phyloP scores from a whole-genome alignment of 1,139 yeast genomes.

The Kodamaea arcana region DNA sequence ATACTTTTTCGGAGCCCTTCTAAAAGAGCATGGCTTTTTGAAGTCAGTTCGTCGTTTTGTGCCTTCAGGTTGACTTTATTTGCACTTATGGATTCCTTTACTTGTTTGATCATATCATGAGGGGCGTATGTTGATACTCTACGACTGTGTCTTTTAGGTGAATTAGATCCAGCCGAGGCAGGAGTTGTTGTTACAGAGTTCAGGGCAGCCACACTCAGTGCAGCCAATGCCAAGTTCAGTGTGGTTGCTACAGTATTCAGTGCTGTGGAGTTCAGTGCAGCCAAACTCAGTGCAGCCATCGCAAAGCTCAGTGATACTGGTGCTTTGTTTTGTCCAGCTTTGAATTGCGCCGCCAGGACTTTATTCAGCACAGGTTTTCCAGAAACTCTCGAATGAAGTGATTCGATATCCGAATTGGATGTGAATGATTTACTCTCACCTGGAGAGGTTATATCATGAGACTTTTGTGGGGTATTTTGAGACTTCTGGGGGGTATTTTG shows the following conservation, averaged over 20 bases:
- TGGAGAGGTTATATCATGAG: background rate
- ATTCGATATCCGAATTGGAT: background rate
- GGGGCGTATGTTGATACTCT: conserved; percentile 7
- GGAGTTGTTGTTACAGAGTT: background rate
- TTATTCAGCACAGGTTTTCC: background rate
- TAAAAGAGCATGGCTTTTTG: conserved; percentile 15
- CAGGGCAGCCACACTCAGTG: background rate
- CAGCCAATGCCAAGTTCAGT: conserved; percentile 1
- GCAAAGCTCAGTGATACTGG: background rate
- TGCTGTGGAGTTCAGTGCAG: background rate
- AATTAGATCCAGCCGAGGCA: background rate
- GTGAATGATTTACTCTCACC: background rate
- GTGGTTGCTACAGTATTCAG: conserved; percentile 2
- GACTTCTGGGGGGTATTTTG: too few species aligned
- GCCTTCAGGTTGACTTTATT: conserved; percentile 9
- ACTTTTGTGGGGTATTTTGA: too few species aligned
- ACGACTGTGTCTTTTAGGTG: background rate
- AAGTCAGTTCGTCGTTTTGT: conserved; percentile 8
- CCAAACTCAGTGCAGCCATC: background rate
- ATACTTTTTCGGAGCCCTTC: conserved; percentile 19
- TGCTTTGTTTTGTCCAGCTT: background rate
- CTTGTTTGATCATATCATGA: conserved; percentile 13
- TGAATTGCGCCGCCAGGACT: conserved; percentile 1
- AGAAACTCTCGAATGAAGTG: background rate
- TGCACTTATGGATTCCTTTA: conserved; percentile 13